Evolutionary conservation across 192 early-diverging fungal species (phyloP).

Genomic region (Nowakowskiella sp.): DNA sequence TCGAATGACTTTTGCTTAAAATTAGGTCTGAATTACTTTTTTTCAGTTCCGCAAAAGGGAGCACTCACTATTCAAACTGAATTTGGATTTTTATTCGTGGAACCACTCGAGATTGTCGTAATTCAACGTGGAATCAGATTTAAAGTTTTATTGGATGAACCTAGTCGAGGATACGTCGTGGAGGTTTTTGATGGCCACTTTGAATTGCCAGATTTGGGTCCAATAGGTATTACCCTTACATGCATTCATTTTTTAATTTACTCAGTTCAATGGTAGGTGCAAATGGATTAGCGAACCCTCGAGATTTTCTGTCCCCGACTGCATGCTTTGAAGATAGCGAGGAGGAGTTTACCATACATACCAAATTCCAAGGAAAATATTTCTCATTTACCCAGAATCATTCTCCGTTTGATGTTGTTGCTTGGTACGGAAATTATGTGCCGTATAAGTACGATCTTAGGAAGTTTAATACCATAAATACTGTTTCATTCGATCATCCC

Average conservation of each 20-base stretch:
- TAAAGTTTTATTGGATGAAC: constrained; percentile 73
- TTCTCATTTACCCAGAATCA: constrained; percentile 58
- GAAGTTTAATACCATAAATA: constrained; percentile 76
- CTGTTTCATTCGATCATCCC: constrained; percentile 83
- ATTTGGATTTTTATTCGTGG: constrained; percentile 72
- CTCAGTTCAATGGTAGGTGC: too few relatives aligned
- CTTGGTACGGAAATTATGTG: constrained; percentile 97
- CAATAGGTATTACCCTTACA: constrained; percentile 58
- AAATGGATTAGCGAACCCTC: constrained; percentile 90
- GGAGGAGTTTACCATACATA: constrained; percentile 58
- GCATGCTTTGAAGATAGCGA: constrained; percentile 67
- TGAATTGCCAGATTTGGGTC: constrained; percentile 91
- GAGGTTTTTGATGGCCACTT: constrained; percentile 87
- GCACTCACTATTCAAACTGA: constrained; percentile 85
- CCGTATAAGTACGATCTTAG: constrained; percentile 89
- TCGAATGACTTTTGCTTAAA: neutral
- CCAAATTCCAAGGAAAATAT: constrained; percentile 78
- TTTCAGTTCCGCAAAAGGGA: constrained; percentile 82
- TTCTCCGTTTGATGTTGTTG: constrained; percentile 91
- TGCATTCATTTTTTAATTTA: too few relatives aligned
- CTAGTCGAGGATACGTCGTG: constrained; percentile 81
- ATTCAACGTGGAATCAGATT: constrained; percentile 87
- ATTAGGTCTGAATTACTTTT: neutral
- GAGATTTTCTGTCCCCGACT: constrained; percentile 84
- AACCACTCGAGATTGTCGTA: constrained; percentile 86